Percentiles rank a stretch among this genome's conserved stretches.
These are phyloP conservation scores for Candida sanyaensis DNA, from an alignment of 1,139 yeast genomes.

Conservation along the genomic window DNA sequence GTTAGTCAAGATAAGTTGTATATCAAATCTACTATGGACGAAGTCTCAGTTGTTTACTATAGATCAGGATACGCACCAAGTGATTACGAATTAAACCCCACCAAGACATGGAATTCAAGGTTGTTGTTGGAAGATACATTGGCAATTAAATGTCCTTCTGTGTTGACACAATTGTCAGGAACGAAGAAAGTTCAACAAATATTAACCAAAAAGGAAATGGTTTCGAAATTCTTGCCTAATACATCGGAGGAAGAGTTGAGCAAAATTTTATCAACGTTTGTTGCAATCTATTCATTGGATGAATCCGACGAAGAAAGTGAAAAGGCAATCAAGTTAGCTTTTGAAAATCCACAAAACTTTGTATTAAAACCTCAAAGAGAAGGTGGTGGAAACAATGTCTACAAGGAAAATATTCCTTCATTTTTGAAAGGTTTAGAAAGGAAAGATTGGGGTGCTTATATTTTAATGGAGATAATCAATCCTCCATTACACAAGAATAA, in stretches of 20 bases:
- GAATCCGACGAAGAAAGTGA: slow-evolving; percentile 61
- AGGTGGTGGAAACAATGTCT: slow-evolving; percentile 92
- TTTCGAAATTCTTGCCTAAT: slow-evolving; percentile 49
- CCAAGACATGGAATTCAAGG: slow-evolving; percentile 75
- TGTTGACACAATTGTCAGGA: slow-evolving; percentile 87
- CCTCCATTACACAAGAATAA: slow-evolving; percentile 71
- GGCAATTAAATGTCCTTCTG: slow-evolving; percentile 90
- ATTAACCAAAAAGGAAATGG: slow-evolving; percentile 55
- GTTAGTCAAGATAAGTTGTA: slow-evolving; percentile 48
- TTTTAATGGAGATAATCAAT: slow-evolving; percentile 88
- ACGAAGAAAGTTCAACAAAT: slow-evolving; percentile 92
- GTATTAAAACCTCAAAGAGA: slow-evolving; percentile 97
- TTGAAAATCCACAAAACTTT: slow-evolving; percentile 64
- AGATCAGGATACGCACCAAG: slow-evolving; percentile 86
- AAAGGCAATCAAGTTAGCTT: slow-evolving; percentile 66
- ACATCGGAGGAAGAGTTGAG: slow-evolving; percentile 25
- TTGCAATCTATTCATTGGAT: slow-evolving; percentile 84
- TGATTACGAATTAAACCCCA: slow-evolving; percentile 58
- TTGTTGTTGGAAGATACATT: slow-evolving; percentile 65
- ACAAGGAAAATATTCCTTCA: slow-evolving; percentile 77
- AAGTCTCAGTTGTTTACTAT: slow-evolving; percentile 85
- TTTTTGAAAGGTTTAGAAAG: slow-evolving; percentile 65
- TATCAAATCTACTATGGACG: slow-evolving; percentile 58
- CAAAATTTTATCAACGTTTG: slow-evolving; percentile 65
- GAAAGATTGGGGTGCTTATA: slow-evolving; percentile 84